These are phyloP conservation scores for Suillus lakei DNA, from an alignment of 768 basidiomycete species.

Conservation along the genomic window DNA sequence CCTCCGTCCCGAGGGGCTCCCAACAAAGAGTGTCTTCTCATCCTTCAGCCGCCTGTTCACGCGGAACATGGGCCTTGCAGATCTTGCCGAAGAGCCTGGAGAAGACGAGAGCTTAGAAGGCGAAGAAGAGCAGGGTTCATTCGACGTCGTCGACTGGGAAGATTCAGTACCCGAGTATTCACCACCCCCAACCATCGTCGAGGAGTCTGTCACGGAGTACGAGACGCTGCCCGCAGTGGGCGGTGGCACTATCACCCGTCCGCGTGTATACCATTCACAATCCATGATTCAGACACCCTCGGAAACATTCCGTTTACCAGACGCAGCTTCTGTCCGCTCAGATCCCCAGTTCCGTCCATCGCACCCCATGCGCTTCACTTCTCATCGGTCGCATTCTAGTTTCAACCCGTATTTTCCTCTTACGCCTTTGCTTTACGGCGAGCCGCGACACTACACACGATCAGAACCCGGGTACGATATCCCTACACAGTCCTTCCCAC, in stretches of 20 bases:
- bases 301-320: conserved; percentile 20
- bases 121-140: conserved; percentile 47
- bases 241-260: conserved; percentile 85
- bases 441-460: conserved; percentile 12
- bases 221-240: conserved; percentile 93
- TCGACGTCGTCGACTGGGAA: conserved; percentile 75
- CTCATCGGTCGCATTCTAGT: conserved; percentile 29
- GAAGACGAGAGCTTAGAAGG: conserved; percentile 50
- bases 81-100: conserved; percentile 72
- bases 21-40: conserved; percentile 80
- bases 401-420: conserved; percentile 20
- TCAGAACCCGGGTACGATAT: conserved; percentile 26
- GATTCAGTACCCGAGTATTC: conserved; percentile 53
- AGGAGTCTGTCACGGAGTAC: conserved; percentile 63
- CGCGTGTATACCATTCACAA: conserved; percentile 85
- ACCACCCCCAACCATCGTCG: conserved; percentile 47
- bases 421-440: not conserved
- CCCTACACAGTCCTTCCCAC: conserved; percentile 25
- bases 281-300: conserved; percentile 64
- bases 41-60: conserved; percentile 77
- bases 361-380: conserved; percentile 11
- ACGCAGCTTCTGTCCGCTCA: conserved; percentile 49
- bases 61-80: conserved; percentile 72
- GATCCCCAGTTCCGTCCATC: not conserved
- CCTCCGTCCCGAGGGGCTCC: conserved; percentile 88